Conservation (phyloP, 306 rosid genomes). For the Begonia masoniana region DNA sequence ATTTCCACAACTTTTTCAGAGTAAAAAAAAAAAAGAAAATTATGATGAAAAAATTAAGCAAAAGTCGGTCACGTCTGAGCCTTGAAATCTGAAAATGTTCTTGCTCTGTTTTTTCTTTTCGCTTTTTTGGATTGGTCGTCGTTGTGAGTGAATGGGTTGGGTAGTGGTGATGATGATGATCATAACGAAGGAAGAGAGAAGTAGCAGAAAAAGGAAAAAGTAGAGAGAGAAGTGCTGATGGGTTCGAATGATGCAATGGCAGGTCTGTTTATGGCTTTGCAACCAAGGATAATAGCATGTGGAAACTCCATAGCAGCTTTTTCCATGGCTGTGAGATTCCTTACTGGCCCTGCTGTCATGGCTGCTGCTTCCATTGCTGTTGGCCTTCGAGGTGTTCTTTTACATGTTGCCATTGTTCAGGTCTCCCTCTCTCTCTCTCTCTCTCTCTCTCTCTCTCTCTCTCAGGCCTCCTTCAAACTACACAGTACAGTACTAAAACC, state of each 20-base stretch:
- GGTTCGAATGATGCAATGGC: constrained; percentile 11
- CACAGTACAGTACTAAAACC: too few species aligned
- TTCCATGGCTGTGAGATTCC: constrained; percentile 96
- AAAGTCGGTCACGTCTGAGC: not conserved
- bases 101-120: not conserved
- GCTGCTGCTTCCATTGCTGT: constrained; percentile 95
- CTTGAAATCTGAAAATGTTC: too few species aligned
- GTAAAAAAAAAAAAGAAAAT: not conserved
- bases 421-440: constrained; percentile 8
- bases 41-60: not conserved
- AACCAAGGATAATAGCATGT: constrained; percentile 97
- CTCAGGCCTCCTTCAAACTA: too few species aligned
- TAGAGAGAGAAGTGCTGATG: not conserved
- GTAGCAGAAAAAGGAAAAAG: not conserved
- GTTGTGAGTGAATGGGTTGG: constrained; percentile 18
- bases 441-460: too few species aligned
- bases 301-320: constrained; percentile 83
- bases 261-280: constrained; percentile 98
- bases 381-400: constrained; percentile 75
- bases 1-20: not conserved
- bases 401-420: constrained; percentile 90
- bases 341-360: constrained; percentile 96
- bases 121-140: constrained; percentile 16
- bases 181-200: not conserved
- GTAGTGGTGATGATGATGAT: constrained; percentile 13